Evolutionary conservation across 495 filamentous ascomycete genomes (phyloP), one percentile per base, ranked within the genome.

Genomic region (Neurospora discreta): DNA sequence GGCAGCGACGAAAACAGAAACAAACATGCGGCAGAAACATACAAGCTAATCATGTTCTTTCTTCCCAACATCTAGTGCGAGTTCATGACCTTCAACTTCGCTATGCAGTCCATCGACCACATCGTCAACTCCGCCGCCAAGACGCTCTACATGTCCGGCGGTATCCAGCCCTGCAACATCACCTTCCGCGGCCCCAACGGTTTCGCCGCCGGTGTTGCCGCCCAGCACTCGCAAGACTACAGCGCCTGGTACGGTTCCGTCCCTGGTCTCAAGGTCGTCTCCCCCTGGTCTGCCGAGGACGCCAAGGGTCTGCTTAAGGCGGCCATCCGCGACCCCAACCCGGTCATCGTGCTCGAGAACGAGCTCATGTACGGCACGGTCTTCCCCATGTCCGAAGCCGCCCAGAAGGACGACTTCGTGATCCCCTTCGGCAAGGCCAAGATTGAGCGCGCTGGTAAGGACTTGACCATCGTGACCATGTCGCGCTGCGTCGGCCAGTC

Each of bases 11-110:
- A 18, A 65, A 33, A 65, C 26, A 65, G 18, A 33, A 18, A 36
- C 52, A 65, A 65, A 65, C 52, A 65, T 33, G 13, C 18, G 33
- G 52, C 33, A 65, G 52, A 33, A 30, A 36, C 38, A 71, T n/a
- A 68, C 60, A 44, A 30, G 72, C 68, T 38, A 68, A 38, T 38
- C 71, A 36, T 33, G 39, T 36, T 52, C 39, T 15, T 43, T 15
- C 18, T 26, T 18, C 10, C 20, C 40, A 23, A 10, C 18, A 69
- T 8, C 38, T 40, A 97, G 93, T 97, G 93, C 88, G 94, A 97
- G 84, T 99, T 99, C 89, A 99, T 99, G 95, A 99, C 95, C 76
- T 99, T 97, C 92, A 99, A 99, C 88, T 99, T 99, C 81, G 95
- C 95, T 82, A 99, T 99, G 95, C 95, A 99, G 86, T 91, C 95